Evolutionary conservation across 2,329 filamentous ascomycete genomes (phyloP).

Genomic region (Diaporthe sp.): DNA sequence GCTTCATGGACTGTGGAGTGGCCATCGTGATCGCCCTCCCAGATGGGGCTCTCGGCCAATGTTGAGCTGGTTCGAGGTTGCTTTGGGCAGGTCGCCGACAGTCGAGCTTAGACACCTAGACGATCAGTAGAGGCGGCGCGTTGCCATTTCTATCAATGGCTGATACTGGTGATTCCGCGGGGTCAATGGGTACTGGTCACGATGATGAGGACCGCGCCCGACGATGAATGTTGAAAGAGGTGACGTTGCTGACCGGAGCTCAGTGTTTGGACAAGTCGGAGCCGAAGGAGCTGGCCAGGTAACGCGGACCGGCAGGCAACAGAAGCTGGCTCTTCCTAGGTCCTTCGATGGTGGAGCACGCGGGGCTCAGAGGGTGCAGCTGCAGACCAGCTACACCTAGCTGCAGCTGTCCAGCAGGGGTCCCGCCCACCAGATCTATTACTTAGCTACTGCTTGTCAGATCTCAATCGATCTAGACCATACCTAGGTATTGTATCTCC

Average conservation of each 20-base stretch:
- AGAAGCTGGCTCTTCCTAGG: not conserved
- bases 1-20: slow-evolving; percentile 65
- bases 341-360: not conserved
- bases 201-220: not conserved
- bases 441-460: not conserved
- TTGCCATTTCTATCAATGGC: not conserved
- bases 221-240: not conserved
- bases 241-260: not conserved
- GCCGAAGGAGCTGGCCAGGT: slow-evolving; percentile 25
- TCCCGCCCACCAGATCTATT: not conserved
- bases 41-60: not conserved
- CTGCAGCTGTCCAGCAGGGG: slow-evolving; percentile 17
- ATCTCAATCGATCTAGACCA: not conserved
- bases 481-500: no score
- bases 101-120: slow-evolving; percentile 5
- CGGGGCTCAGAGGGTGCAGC: not conserved
- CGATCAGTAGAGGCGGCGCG: not conserved
- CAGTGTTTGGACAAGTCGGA: not conserved
- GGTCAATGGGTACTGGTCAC: not conserved
- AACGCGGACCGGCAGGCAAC: slow-evolving; percentile 14
- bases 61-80: not conserved
- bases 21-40: slow-evolving; percentile 52
- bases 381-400: slow-evolving; percentile 12
- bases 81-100: not conserved
- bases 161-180: no score